Percentiles rank a stretch among this genome's conserved stretches.
Evolutionary conservation across 2,329 filamentous ascomycete species (phyloP).

Genomic region (Paecilomyces formosus): DNA sequence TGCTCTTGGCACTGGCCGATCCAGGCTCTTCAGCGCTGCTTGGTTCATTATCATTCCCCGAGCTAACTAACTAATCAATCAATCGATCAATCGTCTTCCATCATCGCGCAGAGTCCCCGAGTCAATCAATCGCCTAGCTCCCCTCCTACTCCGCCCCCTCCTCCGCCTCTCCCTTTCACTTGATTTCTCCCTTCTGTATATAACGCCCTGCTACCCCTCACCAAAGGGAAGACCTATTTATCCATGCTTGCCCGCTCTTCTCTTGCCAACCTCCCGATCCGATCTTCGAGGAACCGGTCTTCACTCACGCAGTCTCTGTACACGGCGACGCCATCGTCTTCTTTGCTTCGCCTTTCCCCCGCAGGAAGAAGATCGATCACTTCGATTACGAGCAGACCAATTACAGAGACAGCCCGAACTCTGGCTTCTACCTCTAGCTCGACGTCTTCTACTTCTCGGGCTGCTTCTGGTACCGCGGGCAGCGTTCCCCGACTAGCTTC

Average conservation of each 20-base stretch:
- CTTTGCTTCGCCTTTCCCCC: neutral
- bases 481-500: constrained; percentile 27
- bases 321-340: neutral
- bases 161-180: neutral
- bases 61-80: neutral
- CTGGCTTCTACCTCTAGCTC: constrained; percentile 3
- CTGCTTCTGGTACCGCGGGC: constrained; percentile 5
- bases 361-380: neutral
- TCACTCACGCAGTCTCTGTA: neutral
- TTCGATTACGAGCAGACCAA: neutral
- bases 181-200: neutral
- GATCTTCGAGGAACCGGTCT: constrained; percentile 1
- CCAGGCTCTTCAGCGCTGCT: neutral
- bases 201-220: neutral
- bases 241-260: constrained; percentile 6
- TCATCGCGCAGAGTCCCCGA: neutral
- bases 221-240: neutral
- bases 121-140: neutral
- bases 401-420: neutral
- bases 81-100: neutral
- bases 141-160: neutral
- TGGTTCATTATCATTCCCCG: neutral
- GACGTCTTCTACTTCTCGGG: neutral
- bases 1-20: neutral
- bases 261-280: constrained; percentile 1